A percentile compares a stretch with the other conserved stretches of the same genome.
phyloP scores from a whole-genome alignment of 306 rosid species.

The Geum urbanum region DNA sequence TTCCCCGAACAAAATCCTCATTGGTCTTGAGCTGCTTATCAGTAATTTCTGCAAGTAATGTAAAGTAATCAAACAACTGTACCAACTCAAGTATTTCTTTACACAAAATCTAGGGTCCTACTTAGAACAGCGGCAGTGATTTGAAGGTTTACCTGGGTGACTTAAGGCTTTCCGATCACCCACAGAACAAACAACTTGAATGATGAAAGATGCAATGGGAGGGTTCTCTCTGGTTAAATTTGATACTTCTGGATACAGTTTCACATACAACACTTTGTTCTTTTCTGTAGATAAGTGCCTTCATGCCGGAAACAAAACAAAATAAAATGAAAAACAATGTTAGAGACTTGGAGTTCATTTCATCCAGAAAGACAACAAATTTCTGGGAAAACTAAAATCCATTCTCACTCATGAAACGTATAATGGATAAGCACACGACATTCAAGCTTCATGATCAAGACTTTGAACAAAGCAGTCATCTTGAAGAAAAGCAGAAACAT shows the following conservation, averaged over 20 bases:
- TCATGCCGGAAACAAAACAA: constrained; percentile 6
- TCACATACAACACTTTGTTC: constrained; percentile 66
- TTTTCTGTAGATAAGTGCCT: constrained; percentile 96
- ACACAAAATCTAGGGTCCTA: not conserved
- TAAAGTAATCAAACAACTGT: not conserved
- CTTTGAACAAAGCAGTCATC: not conserved
- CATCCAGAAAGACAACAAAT: not conserved
- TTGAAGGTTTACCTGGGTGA: constrained; percentile 67
- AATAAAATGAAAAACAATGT: not conserved
- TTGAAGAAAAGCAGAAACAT: not conserved
- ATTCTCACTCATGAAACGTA: too few relatives aligned
- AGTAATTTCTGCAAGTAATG: constrained; percentile 49
- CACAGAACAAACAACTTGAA: constrained; percentile 65
- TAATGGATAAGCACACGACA: not conserved
- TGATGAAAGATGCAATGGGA: constrained; percentile 81
- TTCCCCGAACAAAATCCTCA: constrained; percentile 89
- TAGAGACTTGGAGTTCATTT: not conserved
- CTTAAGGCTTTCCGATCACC: constrained; percentile 71
- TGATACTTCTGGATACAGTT: constrained; percentile 79
- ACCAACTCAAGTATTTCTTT: too few relatives aligned
- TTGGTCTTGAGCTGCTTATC: constrained; percentile 72
- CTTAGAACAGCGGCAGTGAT: not conserved
- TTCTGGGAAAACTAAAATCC: not conserved
- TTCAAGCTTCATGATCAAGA: not conserved
- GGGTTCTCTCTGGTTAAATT: constrained; percentile 81